Percentiles rank a stretch among this genome's conserved stretches.
phyloP scores from a whole-genome alignment of 139 green algal genomes.

The Micractinium conductrix region DNA sequence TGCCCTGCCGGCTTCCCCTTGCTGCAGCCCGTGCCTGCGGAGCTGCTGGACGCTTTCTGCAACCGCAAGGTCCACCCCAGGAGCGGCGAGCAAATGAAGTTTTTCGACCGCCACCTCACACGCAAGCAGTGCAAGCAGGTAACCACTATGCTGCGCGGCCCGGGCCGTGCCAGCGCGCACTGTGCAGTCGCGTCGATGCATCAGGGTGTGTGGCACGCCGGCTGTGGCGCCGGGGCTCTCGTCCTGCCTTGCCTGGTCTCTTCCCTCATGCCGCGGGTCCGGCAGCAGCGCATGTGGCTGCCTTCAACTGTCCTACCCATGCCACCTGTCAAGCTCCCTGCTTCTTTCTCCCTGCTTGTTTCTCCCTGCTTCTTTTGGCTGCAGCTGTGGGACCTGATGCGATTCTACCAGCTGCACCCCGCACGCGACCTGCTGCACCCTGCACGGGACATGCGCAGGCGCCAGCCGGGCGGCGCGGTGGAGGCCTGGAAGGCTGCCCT shows the following conservation, averaged over 20 bases:
- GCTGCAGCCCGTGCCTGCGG: constrained; percentile 16
- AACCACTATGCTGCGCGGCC: neutral
- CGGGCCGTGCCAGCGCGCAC: too few species aligned
- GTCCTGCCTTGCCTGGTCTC: neutral
- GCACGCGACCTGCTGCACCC: too few species aligned
- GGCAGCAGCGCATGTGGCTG: neutral
- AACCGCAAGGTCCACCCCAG: constrained; percentile 16
- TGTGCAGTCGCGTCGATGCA: too few species aligned
- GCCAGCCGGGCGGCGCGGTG: too few species aligned
- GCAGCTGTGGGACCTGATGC: constrained; percentile 4
- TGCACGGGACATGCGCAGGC: too few species aligned
- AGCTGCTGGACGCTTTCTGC: constrained; percentile 13
- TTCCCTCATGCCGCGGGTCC: too few species aligned
- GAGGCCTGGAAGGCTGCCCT: too few species aligned
- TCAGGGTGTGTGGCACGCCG: too few species aligned
- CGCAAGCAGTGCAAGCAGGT: constrained; percentile 23
- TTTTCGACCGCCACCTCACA: constrained; percentile 17
- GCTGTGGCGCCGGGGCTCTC: neutral
- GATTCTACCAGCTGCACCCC: neutral
- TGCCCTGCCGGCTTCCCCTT: neutral
- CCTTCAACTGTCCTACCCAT: too few species aligned
- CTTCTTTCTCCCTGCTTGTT: neutral
- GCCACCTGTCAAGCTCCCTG: neutral
- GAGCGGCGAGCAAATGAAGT: constrained; percentile 21
- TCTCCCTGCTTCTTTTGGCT: neutral